Conservation (phyloP, 352 stramenopile species). For the Thraustotheca clavata region DNA sequence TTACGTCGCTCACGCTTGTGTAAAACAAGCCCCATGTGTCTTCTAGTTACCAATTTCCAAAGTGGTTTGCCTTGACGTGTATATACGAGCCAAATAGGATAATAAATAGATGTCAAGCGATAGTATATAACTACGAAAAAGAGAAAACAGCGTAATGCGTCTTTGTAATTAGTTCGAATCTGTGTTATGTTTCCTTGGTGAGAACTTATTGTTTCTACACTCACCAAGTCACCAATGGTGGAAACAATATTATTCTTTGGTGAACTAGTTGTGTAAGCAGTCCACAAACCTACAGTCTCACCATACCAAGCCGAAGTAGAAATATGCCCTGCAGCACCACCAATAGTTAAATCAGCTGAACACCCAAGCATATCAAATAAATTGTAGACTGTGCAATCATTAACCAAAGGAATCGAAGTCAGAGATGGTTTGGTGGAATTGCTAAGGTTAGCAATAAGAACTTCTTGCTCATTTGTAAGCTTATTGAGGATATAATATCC, state of each 20-base stretch:
- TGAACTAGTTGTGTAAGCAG: background rate
- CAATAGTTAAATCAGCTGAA: background rate
- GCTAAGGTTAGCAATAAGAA: conserved; percentile 1
- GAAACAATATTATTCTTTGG: background rate
- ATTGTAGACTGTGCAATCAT: background rate
- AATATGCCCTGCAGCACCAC: background rate
- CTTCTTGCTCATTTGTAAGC: conserved; percentile 2
- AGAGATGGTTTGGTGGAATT: background rate
- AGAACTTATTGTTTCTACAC: background rate
- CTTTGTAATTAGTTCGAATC: background rate
- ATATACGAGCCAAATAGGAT: background rate
- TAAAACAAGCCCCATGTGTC: background rate
- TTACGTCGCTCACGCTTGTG: conserved; percentile 13
- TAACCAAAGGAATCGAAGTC: background rate
- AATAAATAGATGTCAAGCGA: conserved; percentile 2
- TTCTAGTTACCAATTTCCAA: background rate
- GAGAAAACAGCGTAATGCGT: background rate
- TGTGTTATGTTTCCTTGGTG: background rate
- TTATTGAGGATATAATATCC: background rate
- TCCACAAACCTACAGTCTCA: background rate
- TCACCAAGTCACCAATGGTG: background rate
- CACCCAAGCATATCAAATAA: background rate
- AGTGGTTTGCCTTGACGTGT: background rate
- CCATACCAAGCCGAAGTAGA: conserved; percentile 11
- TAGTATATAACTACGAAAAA: background rate